Evolutionary conservation across 768 basidiomycete genomes (phyloP), one percentile per base, ranked within the genome.

Genomic region (Termitomyces sp.): DNA sequence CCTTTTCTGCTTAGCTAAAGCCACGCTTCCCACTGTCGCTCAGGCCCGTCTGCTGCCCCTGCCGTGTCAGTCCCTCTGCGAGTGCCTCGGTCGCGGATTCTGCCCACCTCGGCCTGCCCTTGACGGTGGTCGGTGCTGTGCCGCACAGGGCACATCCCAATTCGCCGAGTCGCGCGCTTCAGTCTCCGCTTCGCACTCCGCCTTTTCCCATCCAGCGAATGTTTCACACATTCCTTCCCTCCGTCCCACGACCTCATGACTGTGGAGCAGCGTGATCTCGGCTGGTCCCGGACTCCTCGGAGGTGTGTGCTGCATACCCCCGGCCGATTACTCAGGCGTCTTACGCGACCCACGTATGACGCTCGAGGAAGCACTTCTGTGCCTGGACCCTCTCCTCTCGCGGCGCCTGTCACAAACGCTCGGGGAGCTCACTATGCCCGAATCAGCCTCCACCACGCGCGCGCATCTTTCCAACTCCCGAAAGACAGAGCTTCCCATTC

Each of bases 1-100:
- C n/a, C n/a, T n/a, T n/a, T n/a, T n/a, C n/a, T 75, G 76, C 73
- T 77, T 75, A 77, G 70, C 60, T 74, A 73, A 75, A 69, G 26
- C 45, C 31, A 15, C 47, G 7, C 33, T 41, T 49, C 65, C 57
- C 58, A 20, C 8, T 56, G 62, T 42, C 1, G 55, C 29, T 46
- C 64, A 22, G 48, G 48, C 45, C 28, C 42, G 50, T 46, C 58
- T 59, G 24, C 47, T 26, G 2, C 9, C 34, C 48, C 26, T 44
- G 29, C 50, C 36, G 52, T 44, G 44, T 59, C 46, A 60, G 62
- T 54, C 10, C 24, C 22, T 1, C 48, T 28, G 29, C 36, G 18
- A 8, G 34, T 3, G 28, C 24, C 42, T 34, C 45, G 57, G 16
- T 31, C 34, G 45, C 33, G 33, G 42, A 56, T 58, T 50, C 45